Conservation (phyloP, 371 early-diverging fungal genomes). For the Syncephalastrum monosporum region DNA sequence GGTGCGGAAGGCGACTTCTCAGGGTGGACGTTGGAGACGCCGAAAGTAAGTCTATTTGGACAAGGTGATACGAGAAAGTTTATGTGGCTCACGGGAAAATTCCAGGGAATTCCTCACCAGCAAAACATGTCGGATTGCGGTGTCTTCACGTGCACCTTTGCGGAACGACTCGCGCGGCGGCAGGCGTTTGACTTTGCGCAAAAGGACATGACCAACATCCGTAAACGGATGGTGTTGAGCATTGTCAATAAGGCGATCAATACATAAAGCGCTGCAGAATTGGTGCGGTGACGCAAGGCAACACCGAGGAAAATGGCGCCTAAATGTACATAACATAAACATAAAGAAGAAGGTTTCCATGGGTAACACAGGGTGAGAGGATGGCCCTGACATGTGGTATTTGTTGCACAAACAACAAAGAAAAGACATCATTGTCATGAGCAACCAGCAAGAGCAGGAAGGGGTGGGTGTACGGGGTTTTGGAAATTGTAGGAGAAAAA, state of each 20-base stretch:
- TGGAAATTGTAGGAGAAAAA: too few species aligned
- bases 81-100: background rate
- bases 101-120: slow-evolving; percentile 78
- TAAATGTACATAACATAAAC: too few species aligned
- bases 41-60: slow-evolving; percentile 43
- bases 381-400: too few species aligned
- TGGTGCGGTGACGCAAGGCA: too few species aligned
- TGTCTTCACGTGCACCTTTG: slow-evolving; percentile 93
- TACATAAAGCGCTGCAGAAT: too few species aligned
- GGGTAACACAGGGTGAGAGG: too few species aligned
- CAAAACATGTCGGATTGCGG: slow-evolving; percentile 95
- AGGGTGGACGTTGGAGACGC: slow-evolving; percentile 68
- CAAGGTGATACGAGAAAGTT: background rate
- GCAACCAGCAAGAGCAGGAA: too few species aligned
- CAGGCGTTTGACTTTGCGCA: slow-evolving; percentile 73
- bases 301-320: too few species aligned
- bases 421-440: too few species aligned
- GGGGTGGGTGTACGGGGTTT: too few species aligned
- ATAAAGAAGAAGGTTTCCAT: too few species aligned
- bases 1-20: slow-evolving; percentile 54
- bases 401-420: too few species aligned
- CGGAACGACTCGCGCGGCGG: slow-evolving; percentile 69
- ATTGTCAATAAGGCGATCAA: slow-evolving; percentile 48
- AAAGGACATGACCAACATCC: slow-evolving; percentile 66
- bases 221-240: slow-evolving; percentile 75